Conservation (phyloP, 176 grass and related monocot species). For the Sorghum bicolor region Sorghum_bicolor_NCBIv3 NC_012876.2:2377501-2378000, state of each 20-base stretch:
- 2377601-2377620: neutral
- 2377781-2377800: neutral
- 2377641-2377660: slow-evolving; percentile 26
- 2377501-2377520: neutral
- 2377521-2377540: neutral
- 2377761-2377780: slow-evolving; percentile 23
- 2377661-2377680: slow-evolving; percentile 60
- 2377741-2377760: slow-evolving; percentile 35
- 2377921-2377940: neutral
- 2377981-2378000: slow-evolving; percentile 28
- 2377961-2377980: slow-evolving; percentile 38
- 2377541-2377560: neutral
- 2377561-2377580: neutral
- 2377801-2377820: neutral
- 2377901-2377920: neutral
- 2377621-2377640: slow-evolving; percentile 5
- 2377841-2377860: neutral
- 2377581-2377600: neutral
- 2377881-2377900: slow-evolving; percentile 8
- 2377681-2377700: slow-evolving; percentile 62
- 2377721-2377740: slow-evolving; percentile 42
- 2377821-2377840: neutral
- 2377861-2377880: slow-evolving; percentile 27
- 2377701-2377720: slow-evolving; percentile 49
- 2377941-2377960: slow-evolving; percentile 13